phyloP scores from a whole-genome alignment of 805 yeast species.

The Wickerhamomyces subpelliculosus region DNA sequence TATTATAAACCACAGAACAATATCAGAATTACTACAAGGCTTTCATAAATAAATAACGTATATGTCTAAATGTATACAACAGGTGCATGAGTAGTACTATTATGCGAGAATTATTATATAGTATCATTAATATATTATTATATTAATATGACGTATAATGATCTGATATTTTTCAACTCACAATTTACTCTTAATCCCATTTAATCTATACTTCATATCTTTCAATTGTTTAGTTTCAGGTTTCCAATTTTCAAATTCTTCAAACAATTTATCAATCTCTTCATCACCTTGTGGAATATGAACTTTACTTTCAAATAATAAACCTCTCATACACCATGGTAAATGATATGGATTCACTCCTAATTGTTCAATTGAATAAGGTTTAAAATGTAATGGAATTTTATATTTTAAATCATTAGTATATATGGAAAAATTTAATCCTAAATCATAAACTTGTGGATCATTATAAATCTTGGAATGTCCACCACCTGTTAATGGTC shows the following conservation, averaged over 20 bases:
- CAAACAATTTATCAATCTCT: conserved; percentile 54
- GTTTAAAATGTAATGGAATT: conserved; percentile 26
- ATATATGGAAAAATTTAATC: conserved; percentile 65
- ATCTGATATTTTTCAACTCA: no score
- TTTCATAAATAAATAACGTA: neutral
- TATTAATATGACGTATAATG: no score
- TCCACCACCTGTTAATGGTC: conserved; percentile 92
- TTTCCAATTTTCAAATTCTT: conserved; percentile 77
- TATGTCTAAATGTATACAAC: no score
- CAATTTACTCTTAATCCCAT: conserved; percentile 36
- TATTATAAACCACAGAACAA: no score
- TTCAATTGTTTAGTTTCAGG: conserved; percentile 79
- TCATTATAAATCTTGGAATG: conserved; percentile 88
- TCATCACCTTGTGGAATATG: conserved; percentile 40
- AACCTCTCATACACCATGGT: conserved; percentile 91
- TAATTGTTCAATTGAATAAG: conserved; percentile 55
- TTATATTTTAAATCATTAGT: conserved; percentile 53
- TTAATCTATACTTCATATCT: conserved; percentile 75
- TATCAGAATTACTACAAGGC: no score
- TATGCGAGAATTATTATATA: no score
- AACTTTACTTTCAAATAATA: conserved; percentile 57
- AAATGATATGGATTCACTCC: conserved; percentile 78
- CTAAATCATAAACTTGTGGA: conserved; percentile 75
- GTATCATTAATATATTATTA: no score
- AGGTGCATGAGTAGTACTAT: no score